Evolutionary conservation across 2,329 filamentous ascomycete genomes (phyloP), one percentile per base, ranked within the genome.

Genomic region (Colletotrichum higginsianum): DNA sequence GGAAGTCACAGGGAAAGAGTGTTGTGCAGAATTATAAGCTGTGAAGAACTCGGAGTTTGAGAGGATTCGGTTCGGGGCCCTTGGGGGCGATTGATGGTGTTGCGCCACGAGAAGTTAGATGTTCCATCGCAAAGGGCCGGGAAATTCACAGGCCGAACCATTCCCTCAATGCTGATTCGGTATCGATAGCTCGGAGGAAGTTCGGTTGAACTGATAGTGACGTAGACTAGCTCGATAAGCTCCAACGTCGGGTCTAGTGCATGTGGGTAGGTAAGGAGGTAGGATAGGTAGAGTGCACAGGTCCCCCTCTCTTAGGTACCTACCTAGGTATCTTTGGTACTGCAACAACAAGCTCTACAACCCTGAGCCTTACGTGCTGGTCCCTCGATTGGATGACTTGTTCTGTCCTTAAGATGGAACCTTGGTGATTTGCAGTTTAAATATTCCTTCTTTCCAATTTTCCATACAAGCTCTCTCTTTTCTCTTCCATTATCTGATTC

Each of bases 151-250:
- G 44, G 50, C 57, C 57, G 23, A 61, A 23, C 21, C 64, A 64
- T 60, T 62, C 57, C 65, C 58, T 68, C 40, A 21, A 38, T 30
- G 64, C 68, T 53, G 46, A 53, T 60, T 64, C 8, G 58, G 52
- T 53, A 66, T 61, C 72, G 72, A 74, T 74, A 67, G 35, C 18
- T 0, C 70, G 72, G 72, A 21, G 47, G 18, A 70, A 64, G 8
- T 9, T 13, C 72, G 72, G 72, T 53, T 38, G 30, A 73, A 70
- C 15, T 50, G 72, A 74, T 74, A 67, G 58, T 62, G 68, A 71
- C 64, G 68, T 64, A 57, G 52, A 46, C 8, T 21, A 13, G n/a
- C 5, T 21, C 38, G 65, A 68, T 68, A 67, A 67, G 49, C 63
- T 49, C 15, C 2, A n/a, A 21, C 26, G 60, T 35, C 30, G 44